Evolutionary conservation across 805 yeast genomes (phyloP), one percentile per base, ranked within the genome.

Genomic region (Lipomyces oligophaga): DNA sequence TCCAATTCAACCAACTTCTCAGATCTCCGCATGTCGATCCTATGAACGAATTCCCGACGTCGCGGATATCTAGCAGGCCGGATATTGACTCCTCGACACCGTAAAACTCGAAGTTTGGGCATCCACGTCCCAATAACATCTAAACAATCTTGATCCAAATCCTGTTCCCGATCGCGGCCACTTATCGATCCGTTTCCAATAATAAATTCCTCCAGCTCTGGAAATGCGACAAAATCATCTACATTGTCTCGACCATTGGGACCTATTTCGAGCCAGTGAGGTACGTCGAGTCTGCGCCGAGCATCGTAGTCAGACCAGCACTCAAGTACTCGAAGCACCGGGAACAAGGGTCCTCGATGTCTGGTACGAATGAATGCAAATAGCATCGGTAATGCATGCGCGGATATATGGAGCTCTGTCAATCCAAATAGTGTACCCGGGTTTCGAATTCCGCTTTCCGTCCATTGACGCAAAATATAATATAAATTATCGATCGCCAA

Each of bases 261-360:
- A n/a, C n/a, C n/a, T n/a, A n/a, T n/a, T 20, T 43, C 47, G 15
- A 43, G 36, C 47, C 47, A 47, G 26, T 43, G 52, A 26, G 52
- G 48, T 10, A 47, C 52, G 21, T 34, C 33, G 5, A 47, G 38
- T n/a, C 48, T 34, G 19, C 48, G 25, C 20, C 48, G 41, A 2
- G 48, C 52, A 16, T 43, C 52, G 28, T 47, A 47, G 31, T 43
- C 48, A n/a, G 43, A 34, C 30, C 33, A 31, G 32, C 48, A 43
- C 18, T 34, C 35, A 8, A 47, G 41, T 4, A 40, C 32, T n/a
- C 43, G 44, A 15, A 47, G 30, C 8, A 38, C 32, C 13, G 52
- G 52, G 22, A 47, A 42, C 4, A 43, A 30, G 3, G 48, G 41
- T 10, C 36, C 45, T 11, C 25, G 28, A 7, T 41, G 16, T 19